phyloP scores from a whole-genome alignment of 2,329 filamentous ascomycete species.

The Exophiala sp. region DNA sequence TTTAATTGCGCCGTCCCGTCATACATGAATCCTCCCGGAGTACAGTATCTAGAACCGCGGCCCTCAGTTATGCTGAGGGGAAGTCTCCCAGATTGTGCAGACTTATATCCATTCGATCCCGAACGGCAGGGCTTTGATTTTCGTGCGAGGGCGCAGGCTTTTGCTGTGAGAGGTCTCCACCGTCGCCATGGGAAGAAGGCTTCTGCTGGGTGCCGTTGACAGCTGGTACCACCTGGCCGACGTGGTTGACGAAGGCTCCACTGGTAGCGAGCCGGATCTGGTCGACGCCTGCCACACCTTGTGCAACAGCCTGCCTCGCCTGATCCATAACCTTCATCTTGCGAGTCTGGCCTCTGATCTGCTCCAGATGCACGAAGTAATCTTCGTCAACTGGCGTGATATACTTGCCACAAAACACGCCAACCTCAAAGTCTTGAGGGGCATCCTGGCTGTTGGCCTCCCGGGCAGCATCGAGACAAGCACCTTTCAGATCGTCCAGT shows the following conservation, averaged over 20 bases:
- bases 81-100: slow-evolving; percentile 53
- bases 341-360: slow-evolving; percentile 62
- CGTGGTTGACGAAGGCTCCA: slow-evolving; percentile 52
- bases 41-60: neutral
- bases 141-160: slow-evolving; percentile 30
- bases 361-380: slow-evolving; percentile 77
- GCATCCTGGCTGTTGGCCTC: slow-evolving; percentile 49
- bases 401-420: slow-evolving; percentile 86
- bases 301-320: slow-evolving; percentile 59
- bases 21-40: neutral
- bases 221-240: slow-evolving; percentile 54
- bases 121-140: slow-evolving; percentile 39
- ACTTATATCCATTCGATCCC: slow-evolving; percentile 54
- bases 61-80: slow-evolving; percentile 23
- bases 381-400: slow-evolving; percentile 69
- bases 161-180: slow-evolving; percentile 12
- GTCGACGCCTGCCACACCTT: slow-evolving; percentile 54
- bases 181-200: slow-evolving; percentile 12
- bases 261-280: slow-evolving; percentile 59
- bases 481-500: slow-evolving; percentile 70
- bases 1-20: neutral
- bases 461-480: slow-evolving; percentile 64
- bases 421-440: slow-evolving; percentile 70
- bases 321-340: slow-evolving; percentile 62
- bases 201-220: slow-evolving; percentile 27